phyloP scores from a whole-genome alignment of 2,329 filamentous ascomycete species.

The Knoxdaviesia capensis region DNA sequence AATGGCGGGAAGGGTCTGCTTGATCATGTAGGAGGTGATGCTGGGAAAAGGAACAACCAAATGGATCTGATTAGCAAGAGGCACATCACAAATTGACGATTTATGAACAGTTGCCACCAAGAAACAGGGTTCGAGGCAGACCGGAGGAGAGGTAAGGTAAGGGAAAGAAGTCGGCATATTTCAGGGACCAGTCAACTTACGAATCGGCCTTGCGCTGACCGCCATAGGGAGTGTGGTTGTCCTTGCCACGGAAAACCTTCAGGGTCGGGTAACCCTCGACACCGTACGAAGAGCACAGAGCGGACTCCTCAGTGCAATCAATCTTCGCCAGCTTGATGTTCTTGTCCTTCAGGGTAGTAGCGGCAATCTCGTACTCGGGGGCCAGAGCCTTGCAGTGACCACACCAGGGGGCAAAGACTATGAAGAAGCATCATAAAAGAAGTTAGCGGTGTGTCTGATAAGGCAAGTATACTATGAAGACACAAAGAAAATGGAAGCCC shows the following conservation, averaged over 20 bases:
- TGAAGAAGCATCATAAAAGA: constrained; percentile 9
- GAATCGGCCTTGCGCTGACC: constrained; percentile 75
- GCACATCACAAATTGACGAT: too few species aligned
- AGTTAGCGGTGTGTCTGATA: constrained; percentile 10
- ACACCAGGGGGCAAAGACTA: constrained; percentile 91
- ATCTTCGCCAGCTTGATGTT: constrained; percentile 69
- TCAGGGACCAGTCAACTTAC: constrained; percentile 20
- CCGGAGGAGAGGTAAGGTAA: too few species aligned
- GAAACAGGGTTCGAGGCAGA: too few species aligned
- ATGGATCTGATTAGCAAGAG: background rate
- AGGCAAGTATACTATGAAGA: background rate
- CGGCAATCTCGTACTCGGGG: constrained; percentile 76
- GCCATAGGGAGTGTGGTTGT: constrained; percentile 64
- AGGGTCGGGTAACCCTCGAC: constrained; percentile 97
- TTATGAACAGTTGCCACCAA: too few species aligned
- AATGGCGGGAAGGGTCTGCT: constrained; percentile 88
- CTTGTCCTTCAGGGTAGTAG: constrained; percentile 72
- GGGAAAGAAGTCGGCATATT: too few species aligned
- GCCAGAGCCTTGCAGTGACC: constrained; percentile 98
- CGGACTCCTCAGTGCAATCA: constrained; percentile 87
- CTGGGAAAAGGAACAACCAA: constrained; percentile 12
- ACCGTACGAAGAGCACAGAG: constrained; percentile 74
- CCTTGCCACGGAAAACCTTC: constrained; percentile 89
- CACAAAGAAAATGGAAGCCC: background rate
- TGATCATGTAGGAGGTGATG: constrained; percentile 81